A percentile compares a stretch with the other conserved stretches of the same genome.
Conservation (phyloP, 1,139 yeast genomes). For the Taphrina flavorubra region DNA sequence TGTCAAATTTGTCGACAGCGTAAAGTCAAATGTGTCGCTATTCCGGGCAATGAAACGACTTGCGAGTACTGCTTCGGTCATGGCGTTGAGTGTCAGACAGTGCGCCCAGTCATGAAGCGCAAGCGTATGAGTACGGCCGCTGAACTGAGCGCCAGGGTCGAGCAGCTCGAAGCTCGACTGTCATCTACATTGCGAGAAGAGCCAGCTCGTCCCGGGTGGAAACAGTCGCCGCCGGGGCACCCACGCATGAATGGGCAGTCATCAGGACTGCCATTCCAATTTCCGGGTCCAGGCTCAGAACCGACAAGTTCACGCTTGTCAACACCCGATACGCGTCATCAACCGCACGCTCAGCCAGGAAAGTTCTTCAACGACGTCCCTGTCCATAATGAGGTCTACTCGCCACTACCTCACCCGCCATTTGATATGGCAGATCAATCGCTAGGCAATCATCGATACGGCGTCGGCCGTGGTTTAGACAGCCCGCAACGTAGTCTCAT, state of each 20-base stretch:
- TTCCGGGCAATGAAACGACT: constrained; percentile 24
- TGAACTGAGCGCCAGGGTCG: constrained; percentile 31
- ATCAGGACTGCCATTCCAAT: not conserved
- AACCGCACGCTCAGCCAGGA: not conserved
- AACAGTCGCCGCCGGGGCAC: not conserved
- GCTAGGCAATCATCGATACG: not conserved
- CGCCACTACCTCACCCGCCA: constrained; percentile 2
- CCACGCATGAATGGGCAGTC: not conserved
- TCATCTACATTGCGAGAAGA: constrained; percentile 5
- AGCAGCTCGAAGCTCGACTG: constrained; percentile 31
- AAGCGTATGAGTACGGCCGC: constrained; percentile 22
- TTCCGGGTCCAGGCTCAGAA: not conserved
- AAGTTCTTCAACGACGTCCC: not conserved
- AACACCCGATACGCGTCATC: not conserved
- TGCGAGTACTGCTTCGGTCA: constrained; percentile 33
- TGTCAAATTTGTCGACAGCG: constrained; percentile 29
- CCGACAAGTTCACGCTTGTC: not conserved
- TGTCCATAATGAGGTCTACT: not conserved
- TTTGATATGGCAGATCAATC: not conserved
- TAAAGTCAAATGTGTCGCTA: constrained; percentile 31
- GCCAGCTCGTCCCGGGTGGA: not conserved
- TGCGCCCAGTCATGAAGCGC: constrained; percentile 20
- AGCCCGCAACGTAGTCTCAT: not conserved
- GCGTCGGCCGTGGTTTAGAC: not conserved
- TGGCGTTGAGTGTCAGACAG: constrained; percentile 18